Base-by-base conservation (phyloP, 2,329 filamentous ascomycete species). In the Akanthomyces uredinophilus region DNA sequence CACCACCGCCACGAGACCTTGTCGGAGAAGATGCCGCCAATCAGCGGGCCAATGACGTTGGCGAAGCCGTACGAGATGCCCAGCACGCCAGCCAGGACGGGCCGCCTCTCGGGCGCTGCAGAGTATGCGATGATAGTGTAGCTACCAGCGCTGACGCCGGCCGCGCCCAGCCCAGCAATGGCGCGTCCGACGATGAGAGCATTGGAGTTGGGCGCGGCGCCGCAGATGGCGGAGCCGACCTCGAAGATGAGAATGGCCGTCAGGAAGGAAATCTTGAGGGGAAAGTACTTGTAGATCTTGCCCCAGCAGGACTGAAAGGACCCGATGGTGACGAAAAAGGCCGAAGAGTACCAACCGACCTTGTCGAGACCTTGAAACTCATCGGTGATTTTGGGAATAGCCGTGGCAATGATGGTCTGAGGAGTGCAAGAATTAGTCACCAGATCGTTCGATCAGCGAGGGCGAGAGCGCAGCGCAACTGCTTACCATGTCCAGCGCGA, bases 271-370 rank as follows among this genome's bases (percentile, higher is more conserved):
- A 73, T 74, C 64, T 74, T 74, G 62, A 82, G 72, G 18, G 76
- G 70, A 64, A 82, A 82, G 68, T 79, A 80, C 64, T 73, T 76
- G 67, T 74, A 77, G 4, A 70, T 70, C 32, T 79, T 79, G 37
- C 75, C 75, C 68, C 70, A 76, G 35, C 69, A 68, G 3, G 72
- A 70, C 67, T 76, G 74, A 65, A 73, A 72, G 47, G 69, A 70
- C 3, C 72, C 75, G 11, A 75, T 64, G 5, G 75, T 76, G 54
- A 79, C 68, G 66, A 80, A 78, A 65, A 75, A 81, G 18, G 78
- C 79, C 11, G 78, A 75, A 4, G 79, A 81, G 65, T 85, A 84
- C 82, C 83, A 85, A 16, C 78, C 77, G 13, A 82, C 75, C 59
- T 81, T 75, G 24, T 73, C 71, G 8, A 81, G 72, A 43, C 75